A percentile compares a stretch with the other conserved stretches of the same genome.
These are phyloP conservation scores for Aurinia saxatilis DNA, from an alignment of 345 rosid genomes.

Conservation along the genomic window DNA sequence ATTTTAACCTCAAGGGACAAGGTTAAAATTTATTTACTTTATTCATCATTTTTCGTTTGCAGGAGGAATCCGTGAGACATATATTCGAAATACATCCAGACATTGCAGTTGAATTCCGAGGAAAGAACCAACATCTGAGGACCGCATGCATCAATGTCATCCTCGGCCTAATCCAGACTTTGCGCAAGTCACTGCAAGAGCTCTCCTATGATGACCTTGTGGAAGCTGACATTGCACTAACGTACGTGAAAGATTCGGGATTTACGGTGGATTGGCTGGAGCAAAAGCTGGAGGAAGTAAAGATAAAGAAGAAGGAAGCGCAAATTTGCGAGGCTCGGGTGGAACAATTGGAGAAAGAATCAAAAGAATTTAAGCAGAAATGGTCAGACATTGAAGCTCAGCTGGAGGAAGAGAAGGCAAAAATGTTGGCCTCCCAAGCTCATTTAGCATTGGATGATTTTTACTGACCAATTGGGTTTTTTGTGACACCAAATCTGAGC, in stretches of 20 bases:
- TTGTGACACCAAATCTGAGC: too few species aligned
- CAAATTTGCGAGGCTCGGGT: background rate
- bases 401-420: background rate
- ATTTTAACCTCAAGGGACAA: too few species aligned
- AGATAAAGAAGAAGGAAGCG: background rate
- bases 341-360: background rate
- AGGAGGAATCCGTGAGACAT: background rate
- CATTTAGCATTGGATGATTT: too few species aligned
- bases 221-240: background rate
- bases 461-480: too few species aligned
- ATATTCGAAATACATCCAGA: background rate
- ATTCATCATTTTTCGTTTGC: background rate
- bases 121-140: background rate
- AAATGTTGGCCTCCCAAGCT: too few species aligned
- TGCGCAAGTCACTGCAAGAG: background rate
- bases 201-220: background rate
- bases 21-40: too few species aligned
- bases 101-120: background rate
- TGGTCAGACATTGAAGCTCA: background rate
- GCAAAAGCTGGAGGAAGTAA: background rate
- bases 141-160: background rate
- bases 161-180: background rate
- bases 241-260: background rate
- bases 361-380: too few species aligned
- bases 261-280: background rate